These are phyloP conservation scores for Podaxis rugospora DNA, from an alignment of 768 basidiomycete genomes.

Conservation along the genomic window DNA sequence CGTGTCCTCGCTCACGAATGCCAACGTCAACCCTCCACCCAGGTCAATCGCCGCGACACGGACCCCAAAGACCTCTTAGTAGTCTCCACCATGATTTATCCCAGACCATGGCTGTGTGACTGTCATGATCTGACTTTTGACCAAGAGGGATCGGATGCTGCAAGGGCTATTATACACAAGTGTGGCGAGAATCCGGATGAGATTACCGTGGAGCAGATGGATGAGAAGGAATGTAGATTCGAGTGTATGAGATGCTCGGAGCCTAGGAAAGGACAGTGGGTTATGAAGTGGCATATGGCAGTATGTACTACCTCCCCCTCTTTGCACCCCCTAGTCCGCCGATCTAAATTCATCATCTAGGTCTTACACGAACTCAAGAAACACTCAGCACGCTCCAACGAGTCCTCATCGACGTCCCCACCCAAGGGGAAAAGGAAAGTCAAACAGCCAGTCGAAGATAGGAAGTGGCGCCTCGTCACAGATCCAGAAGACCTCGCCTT, in stretches of 20 bases:
- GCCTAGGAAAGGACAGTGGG: conserved; percentile 15
- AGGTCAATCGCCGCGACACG: not conserved
- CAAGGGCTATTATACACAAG: conserved; percentile 18
- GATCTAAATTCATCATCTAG: conserved; percentile 11
- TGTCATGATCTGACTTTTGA: conserved; percentile 20
- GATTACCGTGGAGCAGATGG: conserved; percentile 19
- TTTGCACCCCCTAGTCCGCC: not conserved
- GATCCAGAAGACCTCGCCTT: not conserved
- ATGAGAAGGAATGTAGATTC: conserved; percentile 20
- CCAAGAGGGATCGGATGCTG: conserved; percentile 21
- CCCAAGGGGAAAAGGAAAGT: conserved; percentile 1
- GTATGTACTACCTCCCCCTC: conserved; percentile 16
- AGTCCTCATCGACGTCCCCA: not conserved
- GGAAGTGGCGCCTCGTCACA: not conserved
- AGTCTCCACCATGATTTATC: not conserved
- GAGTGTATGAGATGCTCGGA: conserved; percentile 27
- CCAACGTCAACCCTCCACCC: conserved; percentile 4
- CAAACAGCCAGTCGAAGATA: conserved; percentile 7
- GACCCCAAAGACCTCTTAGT: conserved; percentile 4
- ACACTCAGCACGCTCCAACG: conserved; percentile 16
- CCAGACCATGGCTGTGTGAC: conserved; percentile 21
- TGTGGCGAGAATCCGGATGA: conserved; percentile 25
- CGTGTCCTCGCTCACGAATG: conserved; percentile 26
- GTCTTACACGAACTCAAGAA: conserved; percentile 24
- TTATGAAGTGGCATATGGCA: conserved; percentile 29